Base-by-base conservation (phyloP, 495 filamentous ascomycete genomes). In the Niebla homalea region DNA sequence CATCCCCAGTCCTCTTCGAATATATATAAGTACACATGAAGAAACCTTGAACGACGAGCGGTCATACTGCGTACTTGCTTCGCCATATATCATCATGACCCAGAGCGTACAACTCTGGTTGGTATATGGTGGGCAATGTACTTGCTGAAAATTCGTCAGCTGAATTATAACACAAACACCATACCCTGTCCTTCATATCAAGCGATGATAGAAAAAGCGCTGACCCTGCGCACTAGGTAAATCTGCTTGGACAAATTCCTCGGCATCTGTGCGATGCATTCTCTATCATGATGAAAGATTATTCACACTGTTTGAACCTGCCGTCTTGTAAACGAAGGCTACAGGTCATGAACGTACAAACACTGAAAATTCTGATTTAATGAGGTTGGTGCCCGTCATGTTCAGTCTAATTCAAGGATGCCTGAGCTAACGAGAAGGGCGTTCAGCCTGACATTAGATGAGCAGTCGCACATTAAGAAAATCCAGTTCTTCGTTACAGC, bases 251-350 rank as follows among this genome's bases (percentile, higher is more conserved):
- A 7, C 21, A 7, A 29, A 26, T 1, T 4, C 21, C 42, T 20
- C 42, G 21, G 15, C 23, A 16, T 23, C 19, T 50, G 52, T 39
- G 49, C 40, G 45, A 53, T 62, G 63, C 67, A 70, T 69, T 64
- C 58, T 66, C 60, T 67, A 69, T 72, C 57, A 84, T 85, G 83
- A 86, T 85, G 77, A 83, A 74, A 32, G 68, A 69, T 69, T 84
- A 95, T 95, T 95, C 89, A 95, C 89, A 95, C 89, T 95, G 85
- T 95, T 88, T 89, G 89, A 95, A 77, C 79, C 70, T 70, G 68
- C 66, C 65, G 68, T 57, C 72, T 68, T 58, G 93, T 85, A 88
- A 89, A 94, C 76, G 78, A 70, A 69, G 69, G 68, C 66, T 70
- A 57, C 67, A 73, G 80, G 81, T 73, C 67, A 82, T 93, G 88